Percentiles rank a stretch among this genome's conserved stretches.
These are phyloP conservation scores for Globisporangium carolinianum DNA, from an alignment of 352 stramenopile species.

Conservation along the genomic window DNA sequence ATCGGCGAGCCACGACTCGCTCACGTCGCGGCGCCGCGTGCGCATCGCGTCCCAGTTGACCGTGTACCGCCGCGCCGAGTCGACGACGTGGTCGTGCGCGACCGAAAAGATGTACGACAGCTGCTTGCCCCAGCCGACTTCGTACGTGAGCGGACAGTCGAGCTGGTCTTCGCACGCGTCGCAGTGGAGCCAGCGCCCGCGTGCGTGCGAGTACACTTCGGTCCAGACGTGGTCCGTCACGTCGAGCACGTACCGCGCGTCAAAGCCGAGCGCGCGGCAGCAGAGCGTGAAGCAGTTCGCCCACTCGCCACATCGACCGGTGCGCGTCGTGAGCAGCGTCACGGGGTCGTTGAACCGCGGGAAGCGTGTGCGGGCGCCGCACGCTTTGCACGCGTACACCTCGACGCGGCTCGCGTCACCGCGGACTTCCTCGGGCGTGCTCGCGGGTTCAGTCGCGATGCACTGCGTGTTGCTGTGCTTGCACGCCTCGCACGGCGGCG, in stretches of 20 bases:
- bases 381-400: conserved; percentile 76
- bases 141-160: conserved; percentile 91
- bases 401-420: conserved; percentile 76
- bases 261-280: conserved; percentile 85
- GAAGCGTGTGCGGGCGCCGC: conserved; percentile 62
- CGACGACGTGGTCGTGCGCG: conserved; percentile 82
- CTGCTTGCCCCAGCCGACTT: conserved; percentile 93
- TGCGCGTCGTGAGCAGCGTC: conserved; percentile 80
- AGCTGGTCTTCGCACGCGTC: conserved; percentile 93
- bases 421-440: conserved; percentile 44
- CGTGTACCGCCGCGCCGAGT: conserved; percentile 84
- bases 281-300: conserved; percentile 92
- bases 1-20: conserved; percentile 49
- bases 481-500: conserved; percentile 58
- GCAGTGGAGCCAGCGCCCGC: conserved; percentile 89
- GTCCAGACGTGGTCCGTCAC: conserved; percentile 95
- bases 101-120: conserved; percentile 91
- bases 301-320: conserved; percentile 89
- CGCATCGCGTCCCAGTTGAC: conserved; percentile 61
- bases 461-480: conserved; percentile 35
- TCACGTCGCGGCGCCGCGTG: conserved; percentile 51
- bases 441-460: conserved; percentile 35
- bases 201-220: conserved; percentile 83
- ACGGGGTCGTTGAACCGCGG: conserved; percentile 87
- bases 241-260: conserved; percentile 90